Evolutionary conservation across 1,284 basidiomycete species (phyloP), one percentile per base, ranked within the genome.

Genomic region (Trametes versicolor): DNA sequence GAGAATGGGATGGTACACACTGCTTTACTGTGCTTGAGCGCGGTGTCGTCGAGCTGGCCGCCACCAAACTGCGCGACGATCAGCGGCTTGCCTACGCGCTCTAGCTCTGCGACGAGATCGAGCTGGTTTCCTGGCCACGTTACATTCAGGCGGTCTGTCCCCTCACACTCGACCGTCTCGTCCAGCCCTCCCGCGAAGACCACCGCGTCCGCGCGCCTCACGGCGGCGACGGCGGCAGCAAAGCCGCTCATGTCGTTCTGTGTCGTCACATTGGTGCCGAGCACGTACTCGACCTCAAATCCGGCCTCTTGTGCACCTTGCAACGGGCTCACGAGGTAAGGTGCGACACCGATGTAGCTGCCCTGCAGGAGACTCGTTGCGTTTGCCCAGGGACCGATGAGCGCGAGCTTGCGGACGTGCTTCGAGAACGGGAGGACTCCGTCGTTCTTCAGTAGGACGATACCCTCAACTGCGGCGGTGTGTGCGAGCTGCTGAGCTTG

Each of bases 61-160:
- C 84, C 86, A 37, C 86, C 85, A 62, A 87, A 84, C 71, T 88
- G 85, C 36, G 84, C 68, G 36, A 87, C 82, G 45, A 87, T 73
- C 4, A 87, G 72, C 12, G 85, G 85, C 69, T 87, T 86, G 17
- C 80, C 81, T 8, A 83, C 69, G 23, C 71, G 74, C 58, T 79
- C 75, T 21, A 88, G 77, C 71, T 83, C 76, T 4, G 73, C 63
- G 56, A 87, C 76, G 50, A 87, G 76, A 48, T 84, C 79, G 1
- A 87, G 80, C 76, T 87, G 86, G 62, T 81, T 82, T 1, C 84
- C 83, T 0, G 86, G 85, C 85, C 86, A 87, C 13, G 77, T 77
- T 70, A 90, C 80, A 67, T 81, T 75, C 69, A 80, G 71, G 58
- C 87, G 74, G 77, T 90, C 83, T 69, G 79, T 64, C 60, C 75